Conservation (phyloP, 1,139 yeast species). For the Zhuliangozyma parablackwelliae region DNA sequence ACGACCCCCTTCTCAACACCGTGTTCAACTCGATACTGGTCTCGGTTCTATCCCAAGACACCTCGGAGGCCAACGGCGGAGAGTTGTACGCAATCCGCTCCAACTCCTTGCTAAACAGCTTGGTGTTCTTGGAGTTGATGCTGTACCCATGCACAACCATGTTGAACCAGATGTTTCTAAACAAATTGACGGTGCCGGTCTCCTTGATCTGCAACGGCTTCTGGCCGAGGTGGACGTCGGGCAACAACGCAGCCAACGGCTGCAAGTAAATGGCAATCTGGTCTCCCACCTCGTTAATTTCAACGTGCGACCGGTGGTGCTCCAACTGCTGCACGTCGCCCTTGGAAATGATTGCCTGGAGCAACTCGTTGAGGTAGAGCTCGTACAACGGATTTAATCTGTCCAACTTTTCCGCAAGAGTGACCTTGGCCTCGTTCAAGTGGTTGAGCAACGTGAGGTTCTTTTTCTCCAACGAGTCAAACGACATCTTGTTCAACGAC, state of each 20-base stretch:
- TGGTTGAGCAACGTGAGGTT: conserved; percentile 30
- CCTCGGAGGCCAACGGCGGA: conserved; percentile 90
- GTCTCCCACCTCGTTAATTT: conserved; percentile 71
- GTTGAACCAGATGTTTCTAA: conserved; percentile 92
- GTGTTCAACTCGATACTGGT: conserved; percentile 90
- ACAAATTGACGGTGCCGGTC: conserved; percentile 48
- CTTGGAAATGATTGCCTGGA: conserved; percentile 63
- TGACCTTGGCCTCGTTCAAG: conserved; percentile 45
- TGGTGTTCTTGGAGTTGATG: conserved; percentile 52
- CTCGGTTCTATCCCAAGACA: conserved; percentile 82
- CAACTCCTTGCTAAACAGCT: conserved; percentile 44
- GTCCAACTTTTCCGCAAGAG: conserved; percentile 47
- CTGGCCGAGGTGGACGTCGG: conserved; percentile 45
- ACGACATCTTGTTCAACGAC: conserved; percentile 38
- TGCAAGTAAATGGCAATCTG: conserved; percentile 64
- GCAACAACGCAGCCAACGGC: conserved; percentile 75
- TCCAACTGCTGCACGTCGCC: conserved; percentile 81
- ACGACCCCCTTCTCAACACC: conserved; percentile 84
- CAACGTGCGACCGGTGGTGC: conserved; percentile 78
- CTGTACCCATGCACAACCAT: conserved; percentile 88
- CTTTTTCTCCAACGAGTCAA: conserved; percentile 30
- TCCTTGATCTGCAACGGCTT: conserved; percentile 36
- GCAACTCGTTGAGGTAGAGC: conserved; percentile 60
- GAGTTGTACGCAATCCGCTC: conserved; percentile 77
- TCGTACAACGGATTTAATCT: conserved; percentile 45